A percentile compares a stretch with the other conserved stretches of the same genome.
These are phyloP conservation scores for Starmerella bombicola DNA, from an alignment of 805 yeast species.

Conservation along the genomic window DNA sequence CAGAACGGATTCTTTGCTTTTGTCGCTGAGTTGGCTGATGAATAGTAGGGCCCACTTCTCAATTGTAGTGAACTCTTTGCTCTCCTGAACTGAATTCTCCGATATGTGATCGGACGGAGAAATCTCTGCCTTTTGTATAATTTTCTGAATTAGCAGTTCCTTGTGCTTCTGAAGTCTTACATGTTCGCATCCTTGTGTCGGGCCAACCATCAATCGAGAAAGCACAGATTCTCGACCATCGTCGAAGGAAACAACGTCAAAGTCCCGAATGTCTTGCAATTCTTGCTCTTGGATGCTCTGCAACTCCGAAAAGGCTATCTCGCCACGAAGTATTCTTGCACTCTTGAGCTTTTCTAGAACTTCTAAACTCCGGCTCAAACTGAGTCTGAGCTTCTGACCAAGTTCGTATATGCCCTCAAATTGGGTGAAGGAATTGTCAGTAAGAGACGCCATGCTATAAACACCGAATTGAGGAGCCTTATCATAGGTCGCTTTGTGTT, in stretches of 20 bases:
- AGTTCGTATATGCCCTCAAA: conserved; percentile 54
- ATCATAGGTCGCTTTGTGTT: conserved; percentile 22
- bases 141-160: conserved; percentile 8
- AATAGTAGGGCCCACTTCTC: conserved; percentile 31
- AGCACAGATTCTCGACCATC: background rate
- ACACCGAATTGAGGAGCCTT: conserved; percentile 40
- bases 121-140: background rate
- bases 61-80: conserved; percentile 27
- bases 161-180: conserved; percentile 9
- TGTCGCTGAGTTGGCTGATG: conserved; percentile 15
- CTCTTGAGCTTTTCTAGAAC: conserved; percentile 25
- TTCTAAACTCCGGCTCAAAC: conserved; percentile 32
- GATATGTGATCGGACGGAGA: background rate
- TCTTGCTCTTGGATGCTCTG: conserved; percentile 30
- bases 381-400: conserved; percentile 38
- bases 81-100: background rate
- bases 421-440: conserved; percentile 51
- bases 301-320: conserved; percentile 11
- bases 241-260: conserved; percentile 11
- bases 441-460: conserved; percentile 42
- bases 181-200: conserved; percentile 10
- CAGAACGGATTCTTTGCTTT: conserved; percentile 1
- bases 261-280: conserved; percentile 51
- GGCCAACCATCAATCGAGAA: conserved; percentile 4
- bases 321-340: conserved; percentile 18